These are phyloP conservation scores for Polygonum maritimum DNA, from an alignment of 148 eudicot species.

Conservation along the genomic window DNA sequence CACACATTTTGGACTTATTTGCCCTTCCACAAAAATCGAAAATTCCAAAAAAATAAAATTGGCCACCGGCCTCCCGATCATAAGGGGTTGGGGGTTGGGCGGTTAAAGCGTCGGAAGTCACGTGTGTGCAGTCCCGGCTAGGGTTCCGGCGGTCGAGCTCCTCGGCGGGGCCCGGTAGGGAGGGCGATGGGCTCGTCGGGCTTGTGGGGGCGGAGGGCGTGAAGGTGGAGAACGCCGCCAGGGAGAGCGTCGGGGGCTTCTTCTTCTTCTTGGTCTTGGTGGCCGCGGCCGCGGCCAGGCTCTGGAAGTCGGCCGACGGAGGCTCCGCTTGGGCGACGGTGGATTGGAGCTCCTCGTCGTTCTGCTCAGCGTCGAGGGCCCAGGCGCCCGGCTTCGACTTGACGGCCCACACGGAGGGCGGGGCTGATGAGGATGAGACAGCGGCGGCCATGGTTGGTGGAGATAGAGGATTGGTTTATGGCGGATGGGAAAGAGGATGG, in stretches of 20 bases:
- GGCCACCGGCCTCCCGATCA: no score
- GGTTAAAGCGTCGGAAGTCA: no score
- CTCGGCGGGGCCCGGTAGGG: no score
- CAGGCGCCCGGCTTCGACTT: constrained; percentile 84
- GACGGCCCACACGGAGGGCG: constrained; percentile 40
- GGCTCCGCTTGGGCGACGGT: no score
- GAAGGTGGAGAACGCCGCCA: constrained; percentile 42
- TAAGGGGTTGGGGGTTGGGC: no score
- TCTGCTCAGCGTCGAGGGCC: constrained; percentile 84
- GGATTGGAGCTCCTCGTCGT: constrained; percentile 44
- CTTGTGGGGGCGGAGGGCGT: constrained; percentile 11
- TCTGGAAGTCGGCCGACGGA: constrained; percentile 47
- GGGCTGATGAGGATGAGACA: constrained; percentile 21
- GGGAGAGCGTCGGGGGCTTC: constrained; percentile 46
- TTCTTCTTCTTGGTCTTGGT: constrained; percentile 83
- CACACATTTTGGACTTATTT: no score
- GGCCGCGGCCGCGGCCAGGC: constrained; percentile 49
- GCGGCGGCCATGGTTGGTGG: constrained; percentile 65
- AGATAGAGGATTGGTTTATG: no score
- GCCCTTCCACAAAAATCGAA: no score
- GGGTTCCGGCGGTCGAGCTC: no score
- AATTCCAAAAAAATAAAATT: no score
- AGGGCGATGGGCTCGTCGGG: not conserved
- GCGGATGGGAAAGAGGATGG: no score
- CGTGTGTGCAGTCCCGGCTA: no score